phyloP scores from a whole-genome alignment of 768 basidiomycete species.

The Lactarius quietus region DNA sequence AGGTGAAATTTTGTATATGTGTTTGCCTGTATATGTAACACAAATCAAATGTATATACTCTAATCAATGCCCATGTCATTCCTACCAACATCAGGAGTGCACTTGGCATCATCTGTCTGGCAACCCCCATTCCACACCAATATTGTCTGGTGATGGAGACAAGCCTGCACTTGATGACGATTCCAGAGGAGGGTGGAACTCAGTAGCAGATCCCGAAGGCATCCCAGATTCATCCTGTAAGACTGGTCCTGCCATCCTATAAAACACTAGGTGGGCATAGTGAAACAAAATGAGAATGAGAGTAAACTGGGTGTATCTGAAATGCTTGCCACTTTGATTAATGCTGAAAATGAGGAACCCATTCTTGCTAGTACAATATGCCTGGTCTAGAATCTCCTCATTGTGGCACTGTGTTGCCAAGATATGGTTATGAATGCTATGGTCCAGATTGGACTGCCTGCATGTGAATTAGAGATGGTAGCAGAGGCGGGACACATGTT shows the following conservation, averaged over 20 bases:
- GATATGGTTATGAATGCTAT: slow-evolving; percentile 70
- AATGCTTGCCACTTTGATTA: slow-evolving; percentile 95
- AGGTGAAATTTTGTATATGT: too few relatives aligned
- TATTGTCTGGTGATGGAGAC: background rate
- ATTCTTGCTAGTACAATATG: slow-evolving; percentile 84
- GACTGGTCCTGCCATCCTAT: slow-evolving; percentile 71
- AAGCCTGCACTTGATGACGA: background rate
- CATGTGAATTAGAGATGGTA: background rate
- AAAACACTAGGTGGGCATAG: background rate
- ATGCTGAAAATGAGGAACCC: slow-evolving; percentile 90
- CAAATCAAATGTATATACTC: too few relatives aligned
- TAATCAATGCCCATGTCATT: too few relatives aligned
- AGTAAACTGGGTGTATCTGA: slow-evolving; percentile 79
- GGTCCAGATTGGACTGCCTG: slow-evolving; percentile 66
- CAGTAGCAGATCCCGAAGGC: slow-evolving; percentile 47
- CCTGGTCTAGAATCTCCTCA: slow-evolving; percentile 86
- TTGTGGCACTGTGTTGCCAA: slow-evolving; percentile 97
- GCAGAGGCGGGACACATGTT: too few relatives aligned
- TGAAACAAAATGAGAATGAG: background rate
- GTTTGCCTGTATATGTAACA: too few relatives aligned
- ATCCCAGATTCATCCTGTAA: slow-evolving; percentile 47
- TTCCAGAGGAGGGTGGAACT: background rate
- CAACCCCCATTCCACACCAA: background rate
- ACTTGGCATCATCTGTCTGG: too few relatives aligned
- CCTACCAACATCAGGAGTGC: too few relatives aligned